Evolutionary conservation across 257 asterid genomes (phyloP).

Genomic region (Forsythia suspensa): DNA sequence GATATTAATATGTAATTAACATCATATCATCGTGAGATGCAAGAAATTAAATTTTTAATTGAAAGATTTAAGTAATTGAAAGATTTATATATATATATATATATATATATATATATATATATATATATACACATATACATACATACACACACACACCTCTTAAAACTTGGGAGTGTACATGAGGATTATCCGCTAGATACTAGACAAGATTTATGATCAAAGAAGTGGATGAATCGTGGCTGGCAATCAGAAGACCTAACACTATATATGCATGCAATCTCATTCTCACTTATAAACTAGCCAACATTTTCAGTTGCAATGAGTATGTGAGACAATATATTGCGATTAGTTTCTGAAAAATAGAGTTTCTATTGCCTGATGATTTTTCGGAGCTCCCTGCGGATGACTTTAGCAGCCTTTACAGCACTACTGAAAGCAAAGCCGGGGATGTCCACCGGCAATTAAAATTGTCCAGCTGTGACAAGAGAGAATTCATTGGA

Average conservation of each 20-base stretch:
- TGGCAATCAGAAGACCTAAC: neutral
- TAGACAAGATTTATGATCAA: neutral
- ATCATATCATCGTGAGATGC: no score
- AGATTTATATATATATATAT: no score
- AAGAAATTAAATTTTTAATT: no score
- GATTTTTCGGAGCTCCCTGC: neutral
- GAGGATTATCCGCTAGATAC: neutral
- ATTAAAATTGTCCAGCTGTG: neutral
- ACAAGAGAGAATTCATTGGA: neutral
- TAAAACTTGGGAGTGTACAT: neutral
- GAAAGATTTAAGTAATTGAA: no score
- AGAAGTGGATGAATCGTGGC: neutral
- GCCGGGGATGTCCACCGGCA: neutral
- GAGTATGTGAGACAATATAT: neutral
- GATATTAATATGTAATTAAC: no score
- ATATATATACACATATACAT: no score
- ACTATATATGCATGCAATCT: neutral
- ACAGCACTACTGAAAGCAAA: neutral
- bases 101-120: no score
- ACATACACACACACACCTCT: no score
- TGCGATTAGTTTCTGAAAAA: neutral
- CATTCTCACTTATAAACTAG: neutral
- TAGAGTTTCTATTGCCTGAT: neutral
- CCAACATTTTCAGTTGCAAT: neutral
- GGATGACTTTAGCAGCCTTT: neutral